Conservation (phyloP, 495 filamentous ascomycete species). For the Tuber borchii region DNA sequence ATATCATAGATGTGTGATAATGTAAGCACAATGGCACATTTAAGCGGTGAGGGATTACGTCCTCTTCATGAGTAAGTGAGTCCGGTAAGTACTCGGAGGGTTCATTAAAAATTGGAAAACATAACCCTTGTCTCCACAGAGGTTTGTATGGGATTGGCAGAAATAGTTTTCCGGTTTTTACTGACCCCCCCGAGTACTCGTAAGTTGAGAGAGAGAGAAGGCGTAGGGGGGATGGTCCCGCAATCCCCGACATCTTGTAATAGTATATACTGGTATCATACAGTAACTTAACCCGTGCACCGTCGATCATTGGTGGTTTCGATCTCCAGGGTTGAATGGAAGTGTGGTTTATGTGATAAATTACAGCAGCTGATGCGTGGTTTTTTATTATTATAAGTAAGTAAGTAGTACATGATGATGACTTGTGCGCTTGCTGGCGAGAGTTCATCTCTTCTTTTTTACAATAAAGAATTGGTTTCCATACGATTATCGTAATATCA, state of each 20-base stretch:
- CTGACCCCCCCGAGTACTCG: no score
- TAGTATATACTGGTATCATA: no score
- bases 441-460: not conserved
- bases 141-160: no score
- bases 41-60: not conserved
- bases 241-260: not conserved
- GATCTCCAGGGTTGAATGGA: not conserved
- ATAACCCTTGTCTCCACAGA: no score
- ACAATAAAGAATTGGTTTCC: not conserved
- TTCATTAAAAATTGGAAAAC: no score
- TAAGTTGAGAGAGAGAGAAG: not conserved
- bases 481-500: not conserved
- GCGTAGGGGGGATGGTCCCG: not conserved
- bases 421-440: not conserved
- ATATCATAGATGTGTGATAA: no score
- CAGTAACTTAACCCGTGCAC: not conserved
- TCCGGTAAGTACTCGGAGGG: no score
- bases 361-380: not conserved
- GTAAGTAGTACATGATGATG: not conserved
- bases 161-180: no score
- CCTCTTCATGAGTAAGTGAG: not conserved
- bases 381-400: not conserved
- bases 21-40: no score
- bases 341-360: not conserved
- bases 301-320: not conserved